These are phyloP conservation scores for Diplotaxis tenuifolia DNA, from an alignment of 345 rosid species.

Conservation along the genomic window DNA sequence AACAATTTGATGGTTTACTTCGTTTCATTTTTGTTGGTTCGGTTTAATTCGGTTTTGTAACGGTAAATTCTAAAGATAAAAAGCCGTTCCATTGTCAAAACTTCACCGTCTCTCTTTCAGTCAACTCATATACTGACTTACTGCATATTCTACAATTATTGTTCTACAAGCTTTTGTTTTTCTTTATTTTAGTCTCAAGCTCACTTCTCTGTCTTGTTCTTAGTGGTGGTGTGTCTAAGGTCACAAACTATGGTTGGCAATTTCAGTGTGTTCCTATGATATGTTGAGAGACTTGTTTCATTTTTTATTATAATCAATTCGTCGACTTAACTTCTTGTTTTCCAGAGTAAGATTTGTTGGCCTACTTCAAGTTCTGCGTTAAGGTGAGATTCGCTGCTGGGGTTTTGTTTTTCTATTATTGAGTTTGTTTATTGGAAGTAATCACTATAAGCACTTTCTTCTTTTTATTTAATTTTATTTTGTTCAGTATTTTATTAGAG, in stretches of 20 bases:
- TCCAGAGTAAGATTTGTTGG: background rate
- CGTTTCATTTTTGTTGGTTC: background rate
- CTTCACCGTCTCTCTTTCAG: background rate
- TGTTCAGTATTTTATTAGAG: conserved; percentile 19
- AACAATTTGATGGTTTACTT: background rate
- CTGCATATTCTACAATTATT: no score
- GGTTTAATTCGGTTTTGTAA: background rate
- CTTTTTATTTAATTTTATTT: no score
- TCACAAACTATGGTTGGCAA: background rate
- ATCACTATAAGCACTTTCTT: background rate
- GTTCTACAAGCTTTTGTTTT: background rate
- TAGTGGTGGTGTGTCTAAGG: background rate
- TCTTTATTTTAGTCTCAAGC: background rate
- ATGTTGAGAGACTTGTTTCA: background rate
- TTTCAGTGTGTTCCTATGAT: background rate
- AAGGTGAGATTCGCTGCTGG: conserved; percentile 34
- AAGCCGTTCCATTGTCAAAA: background rate
- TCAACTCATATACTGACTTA: background rate
- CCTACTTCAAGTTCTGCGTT: conserved; percentile 1
- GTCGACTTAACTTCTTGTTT: conserved; percentile 21
- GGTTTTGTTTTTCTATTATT: background rate
- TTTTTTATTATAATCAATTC: conserved; percentile 13
- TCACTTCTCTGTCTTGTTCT: background rate
- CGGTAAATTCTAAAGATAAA: background rate
- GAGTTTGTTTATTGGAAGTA: background rate